These are phyloP conservation scores for Bryoerythrophyllum caledonicum DNA, from an alignment of 225 moss, liverwort and hornwort genomes.

Conservation along the genomic window DNA sequence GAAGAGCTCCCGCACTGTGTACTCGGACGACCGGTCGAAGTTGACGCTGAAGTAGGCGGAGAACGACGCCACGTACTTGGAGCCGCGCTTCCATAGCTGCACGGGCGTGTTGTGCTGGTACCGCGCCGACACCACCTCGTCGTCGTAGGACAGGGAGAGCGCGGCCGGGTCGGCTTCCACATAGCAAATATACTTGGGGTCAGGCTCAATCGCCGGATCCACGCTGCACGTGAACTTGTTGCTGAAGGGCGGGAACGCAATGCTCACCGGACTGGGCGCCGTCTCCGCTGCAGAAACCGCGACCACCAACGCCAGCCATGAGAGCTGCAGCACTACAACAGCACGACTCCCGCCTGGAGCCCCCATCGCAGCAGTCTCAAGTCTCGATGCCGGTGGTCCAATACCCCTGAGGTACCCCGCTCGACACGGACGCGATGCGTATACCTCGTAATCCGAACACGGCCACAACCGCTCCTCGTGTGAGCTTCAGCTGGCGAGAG, in stretches of 20 bases:
- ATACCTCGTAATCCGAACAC: too few species aligned
- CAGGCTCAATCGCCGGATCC: constrained; percentile 6
- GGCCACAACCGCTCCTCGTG: too few species aligned
- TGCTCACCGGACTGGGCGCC: constrained; percentile 21
- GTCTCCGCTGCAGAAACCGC: not conserved
- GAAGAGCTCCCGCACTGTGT: constrained; percentile 38
- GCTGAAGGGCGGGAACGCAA: constrained; percentile 31
- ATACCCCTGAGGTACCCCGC: too few species aligned
- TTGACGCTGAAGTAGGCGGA: constrained; percentile 45
- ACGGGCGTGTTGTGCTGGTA: constrained; percentile 31
- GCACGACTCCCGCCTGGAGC: too few species aligned
- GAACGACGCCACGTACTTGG: constrained; percentile 50
- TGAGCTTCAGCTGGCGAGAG: too few species aligned
- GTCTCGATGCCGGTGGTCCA: too few species aligned
- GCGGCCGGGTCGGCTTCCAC: not conserved
- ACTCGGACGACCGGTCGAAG: constrained; percentile 43
- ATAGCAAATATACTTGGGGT: constrained; percentile 19
- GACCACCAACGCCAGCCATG: not conserved
- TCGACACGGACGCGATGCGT: too few species aligned
- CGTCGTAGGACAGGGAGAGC: constrained; percentile 24
- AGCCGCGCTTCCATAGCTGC: constrained; percentile 36
- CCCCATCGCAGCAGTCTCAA: too few species aligned
- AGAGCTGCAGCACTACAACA: too few species aligned
- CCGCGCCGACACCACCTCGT: constrained; percentile 29
- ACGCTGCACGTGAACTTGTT: constrained; percentile 21